These are phyloP conservation scores for Triangularia verruculosa DNA, from an alignment of 2,329 filamentous ascomycete species.

Conservation along the genomic window DNA sequence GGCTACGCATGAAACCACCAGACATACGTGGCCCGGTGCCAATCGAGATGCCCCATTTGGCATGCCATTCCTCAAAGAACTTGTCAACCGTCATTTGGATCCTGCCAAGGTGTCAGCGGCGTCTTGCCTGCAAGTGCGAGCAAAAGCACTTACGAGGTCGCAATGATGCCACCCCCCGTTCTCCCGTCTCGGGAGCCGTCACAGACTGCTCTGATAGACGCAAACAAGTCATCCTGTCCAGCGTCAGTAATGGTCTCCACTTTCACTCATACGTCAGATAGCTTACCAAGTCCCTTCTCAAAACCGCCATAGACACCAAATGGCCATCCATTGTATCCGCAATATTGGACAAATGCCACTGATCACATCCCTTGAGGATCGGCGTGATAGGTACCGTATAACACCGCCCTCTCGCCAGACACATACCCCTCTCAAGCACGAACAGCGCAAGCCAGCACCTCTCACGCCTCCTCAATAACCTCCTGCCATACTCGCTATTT, in stretches of 20 bases:
- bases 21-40: slow-evolving; percentile 49
- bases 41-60: slow-evolving; percentile 59
- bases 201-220: slow-evolving; percentile 56
- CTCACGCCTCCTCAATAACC: slow-evolving; percentile 63
- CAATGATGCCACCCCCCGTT: slow-evolving; percentile 51
- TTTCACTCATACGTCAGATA: background rate
- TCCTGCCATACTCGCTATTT: slow-evolving; percentile 55
- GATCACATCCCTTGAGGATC: slow-evolving; percentile 64
- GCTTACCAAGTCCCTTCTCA: slow-evolving; percentile 62
- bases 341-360: slow-evolving; percentile 63
- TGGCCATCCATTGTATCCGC: slow-evolving; percentile 67
- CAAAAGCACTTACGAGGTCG: slow-evolving; percentile 43
- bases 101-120: slow-evolving; percentile 30
- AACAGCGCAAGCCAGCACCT: slow-evolving; percentile 70
- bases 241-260: slow-evolving; percentile 9
- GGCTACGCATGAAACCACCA: background rate
- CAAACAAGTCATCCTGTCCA: slow-evolving; percentile 52
- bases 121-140: background rate
- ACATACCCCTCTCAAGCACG: slow-evolving; percentile 70
- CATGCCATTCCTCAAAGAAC: slow-evolving; percentile 65
- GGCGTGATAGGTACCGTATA: slow-evolving; percentile 67
- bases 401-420: slow-evolving; percentile 64
- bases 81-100: slow-evolving; percentile 61
- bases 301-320: slow-evolving; percentile 67
- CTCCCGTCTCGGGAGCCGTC: slow-evolving; percentile 51